A percentile compares a stretch with the other conserved stretches of the same genome.
Conservation (phyloP, 164 flowering plant genomes). For the Kalanchoe fedtschenkoi region DNA sequence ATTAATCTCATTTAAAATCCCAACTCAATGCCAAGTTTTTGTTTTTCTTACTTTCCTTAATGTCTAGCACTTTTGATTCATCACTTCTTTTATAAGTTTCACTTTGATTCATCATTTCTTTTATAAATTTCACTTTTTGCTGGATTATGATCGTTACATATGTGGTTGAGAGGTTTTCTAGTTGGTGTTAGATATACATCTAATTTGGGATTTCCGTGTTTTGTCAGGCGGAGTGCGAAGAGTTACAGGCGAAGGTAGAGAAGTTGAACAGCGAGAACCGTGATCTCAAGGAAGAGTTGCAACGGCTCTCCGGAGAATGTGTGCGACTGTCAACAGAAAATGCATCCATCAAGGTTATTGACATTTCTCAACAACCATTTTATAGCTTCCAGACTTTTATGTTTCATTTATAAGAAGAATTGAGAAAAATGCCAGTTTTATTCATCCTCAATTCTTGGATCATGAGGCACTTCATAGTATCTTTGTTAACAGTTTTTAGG, state of each 20-base stretch:
- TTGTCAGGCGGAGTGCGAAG: slow-evolving; percentile 85
- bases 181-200: background rate
- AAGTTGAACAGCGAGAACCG: slow-evolving; percentile 45
- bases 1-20: too few relatives aligned
- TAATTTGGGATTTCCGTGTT: background rate
- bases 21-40: too few relatives aligned
- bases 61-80: too few relatives aligned
- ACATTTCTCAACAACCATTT: background rate
- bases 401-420: background rate
- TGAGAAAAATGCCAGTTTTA: background rate
- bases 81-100: too few relatives aligned
- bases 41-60: too few relatives aligned
- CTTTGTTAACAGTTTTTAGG: background rate
- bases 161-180: background rate
- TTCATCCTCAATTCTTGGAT: background rate
- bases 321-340: slow-evolving; percentile 66
- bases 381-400: background rate
- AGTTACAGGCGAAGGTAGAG: slow-evolving; percentile 65
- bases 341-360: slow-evolving; percentile 49
- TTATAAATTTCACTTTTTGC: background rate
- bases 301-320: slow-evolving; percentile 67
- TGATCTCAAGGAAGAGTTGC: slow-evolving; percentile 49
- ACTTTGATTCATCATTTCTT: background rate
- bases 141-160: background rate
- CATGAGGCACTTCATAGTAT: background rate